Evolutionary conservation across 192 early-diverging fungal species (phyloP).

Genomic region (Spizellomyces sp.): DNA sequence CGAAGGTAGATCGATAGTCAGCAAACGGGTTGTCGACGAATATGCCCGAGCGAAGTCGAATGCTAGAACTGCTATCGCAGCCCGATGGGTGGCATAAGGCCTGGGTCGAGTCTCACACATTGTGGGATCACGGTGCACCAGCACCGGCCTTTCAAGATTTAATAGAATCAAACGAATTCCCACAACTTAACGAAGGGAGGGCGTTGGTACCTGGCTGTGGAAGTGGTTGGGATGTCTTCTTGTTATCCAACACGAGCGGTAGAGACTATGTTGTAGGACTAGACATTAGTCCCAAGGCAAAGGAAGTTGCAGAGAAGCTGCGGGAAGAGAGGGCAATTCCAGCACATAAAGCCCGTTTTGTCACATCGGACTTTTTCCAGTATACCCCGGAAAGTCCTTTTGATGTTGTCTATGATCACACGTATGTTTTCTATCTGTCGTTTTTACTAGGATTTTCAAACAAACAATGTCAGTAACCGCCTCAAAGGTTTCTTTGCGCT

Average conservation of each 20-base stretch:
- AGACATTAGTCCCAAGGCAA: constrained; percentile 68
- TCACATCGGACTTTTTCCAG: constrained; percentile 71
- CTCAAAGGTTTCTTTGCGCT: constrained; percentile 70
- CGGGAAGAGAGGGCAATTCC: constrained; percentile 41
- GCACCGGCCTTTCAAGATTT: constrained; percentile 56
- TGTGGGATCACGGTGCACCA: constrained; percentile 51
- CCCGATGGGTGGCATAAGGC: background rate
- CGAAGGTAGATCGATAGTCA: no score
- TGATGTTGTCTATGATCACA: constrained; percentile 83
- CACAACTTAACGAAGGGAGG: background rate
- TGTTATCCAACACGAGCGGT: constrained; percentile 57
- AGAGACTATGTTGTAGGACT: constrained; percentile 63
- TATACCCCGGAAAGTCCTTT: constrained; percentile 47
- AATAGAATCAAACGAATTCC: constrained; percentile 32
- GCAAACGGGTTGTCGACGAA: no score
- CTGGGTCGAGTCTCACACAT: constrained; percentile 43
- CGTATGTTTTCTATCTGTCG: constrained; percentile 24
- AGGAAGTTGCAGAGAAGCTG: constrained; percentile 33
- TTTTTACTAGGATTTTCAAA: constrained; percentile 12
- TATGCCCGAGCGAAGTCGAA: background rate
- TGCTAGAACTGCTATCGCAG: background rate
- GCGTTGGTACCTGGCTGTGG: constrained; percentile 42
- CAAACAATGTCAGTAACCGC: constrained; percentile 33
- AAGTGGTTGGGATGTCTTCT: constrained; percentile 76
- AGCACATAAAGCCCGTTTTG: constrained; percentile 53